phyloP scores from a whole-genome alignment of 2,329 filamentous ascomycete genomes.

The Cercospora zeina region DNA sequence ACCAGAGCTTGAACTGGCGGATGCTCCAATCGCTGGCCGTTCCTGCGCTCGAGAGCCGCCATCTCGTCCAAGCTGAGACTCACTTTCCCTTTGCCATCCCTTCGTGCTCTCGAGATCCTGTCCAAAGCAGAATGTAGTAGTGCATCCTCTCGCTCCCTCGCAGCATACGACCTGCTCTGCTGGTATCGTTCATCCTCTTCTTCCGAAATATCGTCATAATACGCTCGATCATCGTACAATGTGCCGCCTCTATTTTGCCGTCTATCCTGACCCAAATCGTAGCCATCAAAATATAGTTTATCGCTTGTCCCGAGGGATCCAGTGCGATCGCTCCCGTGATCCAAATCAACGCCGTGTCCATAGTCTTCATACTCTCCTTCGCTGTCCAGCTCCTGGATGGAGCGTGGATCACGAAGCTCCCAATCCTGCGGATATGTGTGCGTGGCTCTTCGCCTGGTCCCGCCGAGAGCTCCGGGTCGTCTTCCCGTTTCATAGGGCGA shows the following conservation, averaged over 20 bases:
- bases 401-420: constrained; percentile 46
- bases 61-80: constrained; percentile 78
- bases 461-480: constrained; percentile 73
- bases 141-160: constrained; percentile 68
- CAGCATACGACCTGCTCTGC: constrained; percentile 49
- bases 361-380: constrained; percentile 46
- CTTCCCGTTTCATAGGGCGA: constrained; percentile 94
- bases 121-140: constrained; percentile 76
- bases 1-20: constrained; percentile 30
- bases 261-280: constrained; percentile 48
- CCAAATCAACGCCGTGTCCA: constrained; percentile 46
- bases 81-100: constrained; percentile 74
- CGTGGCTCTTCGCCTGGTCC: constrained; percentile 56
- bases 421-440: constrained; percentile 41
- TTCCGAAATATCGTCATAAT: constrained; percentile 51
- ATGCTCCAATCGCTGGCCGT: constrained; percentile 34
- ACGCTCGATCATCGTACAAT: constrained; percentile 52
- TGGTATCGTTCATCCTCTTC: constrained; percentile 53
- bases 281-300: constrained; percentile 52
- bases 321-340: constrained; percentile 35
- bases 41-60: constrained; percentile 67
- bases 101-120: constrained; percentile 75
- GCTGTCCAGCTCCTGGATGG: constrained; percentile 60
- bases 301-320: constrained; percentile 39
- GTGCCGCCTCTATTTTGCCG: constrained; percentile 41